Percentiles rank a stretch among this genome's conserved stretches.
These are phyloP conservation scores for Fomitopsis serialis DNA, from an alignment of 768 basidiomycete genomes.

Conservation along the genomic window DNA sequence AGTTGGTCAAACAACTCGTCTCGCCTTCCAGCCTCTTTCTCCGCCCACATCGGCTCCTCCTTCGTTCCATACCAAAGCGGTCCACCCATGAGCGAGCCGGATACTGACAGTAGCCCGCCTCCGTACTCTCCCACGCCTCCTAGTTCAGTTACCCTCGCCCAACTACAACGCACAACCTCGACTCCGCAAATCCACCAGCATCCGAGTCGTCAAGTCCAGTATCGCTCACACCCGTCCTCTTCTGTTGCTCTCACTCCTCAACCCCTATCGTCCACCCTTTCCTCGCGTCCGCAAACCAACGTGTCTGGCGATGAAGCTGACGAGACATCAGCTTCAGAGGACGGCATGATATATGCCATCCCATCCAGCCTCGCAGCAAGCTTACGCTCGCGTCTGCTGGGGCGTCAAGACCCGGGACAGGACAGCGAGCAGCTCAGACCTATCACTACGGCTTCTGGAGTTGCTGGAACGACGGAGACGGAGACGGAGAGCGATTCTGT, in stretches of 20 bases:
- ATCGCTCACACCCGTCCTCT: neutral
- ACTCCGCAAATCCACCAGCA: neutral
- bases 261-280: too few species aligned
- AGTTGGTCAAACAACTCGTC: too few species aligned
- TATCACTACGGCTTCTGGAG: constrained; percentile 62
- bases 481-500: constrained; percentile 77
- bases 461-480: constrained; percentile 65
- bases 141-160: neutral
- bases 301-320: neutral
- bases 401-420: constrained; percentile 15
- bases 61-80: neutral
- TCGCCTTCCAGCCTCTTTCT: too few species aligned
- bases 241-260: neutral
- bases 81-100: neutral
- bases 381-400: constrained; percentile 16
- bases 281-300: neutral
- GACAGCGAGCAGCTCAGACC: constrained; percentile 16
- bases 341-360: neutral
- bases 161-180: neutral
- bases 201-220: neutral
- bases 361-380: constrained; percentile 6
- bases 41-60: too few species aligned
- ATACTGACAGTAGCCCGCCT: constrained; percentile 1
- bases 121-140: constrained; percentile 4
- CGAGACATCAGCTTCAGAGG: neutral